These are phyloP conservation scores for Nakazawaea laoshanensis DNA, from an alignment of 805 yeast genomes.

Conservation along the genomic window DNA sequence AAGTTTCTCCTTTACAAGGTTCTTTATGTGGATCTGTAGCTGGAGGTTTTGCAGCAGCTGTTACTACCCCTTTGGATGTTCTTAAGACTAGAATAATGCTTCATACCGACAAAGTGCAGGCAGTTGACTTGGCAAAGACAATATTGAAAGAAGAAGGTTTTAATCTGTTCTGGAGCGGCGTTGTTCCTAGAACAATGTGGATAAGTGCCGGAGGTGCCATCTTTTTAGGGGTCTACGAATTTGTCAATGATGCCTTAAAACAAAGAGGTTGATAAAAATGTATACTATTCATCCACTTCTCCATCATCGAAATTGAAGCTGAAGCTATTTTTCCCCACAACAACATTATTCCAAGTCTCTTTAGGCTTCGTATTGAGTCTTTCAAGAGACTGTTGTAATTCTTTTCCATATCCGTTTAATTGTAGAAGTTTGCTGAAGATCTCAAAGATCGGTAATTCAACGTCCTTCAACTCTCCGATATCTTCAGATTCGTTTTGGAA, in stretches of 20 bases:
- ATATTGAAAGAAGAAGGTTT: constrained; percentile 70
- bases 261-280: not conserved
- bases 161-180: constrained; percentile 66
- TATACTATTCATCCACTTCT: not conserved
- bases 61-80: constrained; percentile 75
- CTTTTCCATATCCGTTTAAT: constrained; percentile 25
- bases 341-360: constrained; percentile 11
- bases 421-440: constrained; percentile 45
- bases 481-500: constrained; percentile 39
- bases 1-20: constrained; percentile 61
- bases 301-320: constrained; percentile 5
- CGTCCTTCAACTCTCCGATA: constrained; percentile 43
- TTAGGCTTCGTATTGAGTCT: constrained; percentile 23
- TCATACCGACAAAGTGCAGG: constrained; percentile 37
- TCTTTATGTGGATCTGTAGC: constrained; percentile 79
- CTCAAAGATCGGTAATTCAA: constrained; percentile 51
- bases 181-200: constrained; percentile 97
- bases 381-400: constrained; percentile 26
- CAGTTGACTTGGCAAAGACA: constrained; percentile 36
- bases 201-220: constrained; percentile 98
- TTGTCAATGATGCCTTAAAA: constrained; percentile 30
- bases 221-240: constrained; percentile 89
- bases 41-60: constrained; percentile 76
- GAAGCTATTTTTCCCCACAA: constrained; percentile 4
- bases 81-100: constrained; percentile 84